Evolutionary conservation across 2,329 filamentous ascomycete species (phyloP).

Genomic region (Exophiala mesophila): DNA sequence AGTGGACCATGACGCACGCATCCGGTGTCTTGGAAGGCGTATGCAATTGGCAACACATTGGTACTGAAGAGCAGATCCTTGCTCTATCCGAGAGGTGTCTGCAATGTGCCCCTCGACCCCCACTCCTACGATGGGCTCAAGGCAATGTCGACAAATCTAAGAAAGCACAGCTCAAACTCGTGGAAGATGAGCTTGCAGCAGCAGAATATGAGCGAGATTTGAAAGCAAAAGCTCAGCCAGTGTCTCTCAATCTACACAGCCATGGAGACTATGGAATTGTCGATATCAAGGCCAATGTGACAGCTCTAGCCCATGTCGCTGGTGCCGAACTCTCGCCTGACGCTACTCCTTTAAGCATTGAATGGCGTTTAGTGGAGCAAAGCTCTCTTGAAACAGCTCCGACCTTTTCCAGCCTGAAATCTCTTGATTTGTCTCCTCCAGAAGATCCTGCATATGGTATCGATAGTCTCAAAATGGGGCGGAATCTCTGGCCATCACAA

Average conservation of each 20-base stretch:
- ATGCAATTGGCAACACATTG: slow-evolving; percentile 1
- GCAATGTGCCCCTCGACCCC: slow-evolving; percentile 12
- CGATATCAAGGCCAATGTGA: slow-evolving; percentile 37
- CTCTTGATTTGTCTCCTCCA: slow-evolving; percentile 8
- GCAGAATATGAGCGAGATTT: slow-evolving; percentile 47
- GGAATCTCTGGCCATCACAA: slow-evolving; percentile 32
- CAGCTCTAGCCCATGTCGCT: slow-evolving; percentile 43
- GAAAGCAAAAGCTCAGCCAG: slow-evolving; percentile 44
- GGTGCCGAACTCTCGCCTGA: slow-evolving; percentile 29
- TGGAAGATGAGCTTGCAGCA: slow-evolving; percentile 50
- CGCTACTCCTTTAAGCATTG: slow-evolving; percentile 11
- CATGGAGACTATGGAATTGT: slow-evolving; percentile 7
- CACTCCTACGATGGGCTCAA: slow-evolving; percentile 18
- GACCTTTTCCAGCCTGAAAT: too few species aligned
- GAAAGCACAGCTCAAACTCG: slow-evolving; percentile 35
- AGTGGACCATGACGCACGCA: slow-evolving; percentile 9
- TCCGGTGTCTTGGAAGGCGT: slow-evolving; percentile 7
- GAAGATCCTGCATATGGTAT: too few species aligned
- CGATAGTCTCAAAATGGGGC: too few species aligned
- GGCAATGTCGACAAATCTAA: slow-evolving; percentile 18
- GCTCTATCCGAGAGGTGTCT: slow-evolving; percentile 4
- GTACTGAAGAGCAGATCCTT: not conserved
- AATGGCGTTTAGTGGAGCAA: slow-evolving; percentile 24
- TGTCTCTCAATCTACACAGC: slow-evolving; percentile 33
- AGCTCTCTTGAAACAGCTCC: slow-evolving; percentile 8